These are phyloP conservation scores for Monilinia vaccinii-corymbosi DNA, from an alignment of 2,329 filamentous ascomycete species.

Conservation along the genomic window DNA sequence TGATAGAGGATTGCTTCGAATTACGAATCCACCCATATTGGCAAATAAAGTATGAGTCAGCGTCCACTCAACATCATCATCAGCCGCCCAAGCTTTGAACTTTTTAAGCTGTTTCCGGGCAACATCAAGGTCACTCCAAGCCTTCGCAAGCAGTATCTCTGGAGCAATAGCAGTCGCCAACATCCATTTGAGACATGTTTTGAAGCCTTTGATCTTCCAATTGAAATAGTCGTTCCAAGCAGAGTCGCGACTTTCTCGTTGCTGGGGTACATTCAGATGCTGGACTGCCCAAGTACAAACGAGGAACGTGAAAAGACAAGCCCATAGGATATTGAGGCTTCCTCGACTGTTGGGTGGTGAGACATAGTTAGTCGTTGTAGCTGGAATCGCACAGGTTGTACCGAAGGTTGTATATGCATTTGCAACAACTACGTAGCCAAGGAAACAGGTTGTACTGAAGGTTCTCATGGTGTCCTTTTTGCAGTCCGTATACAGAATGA, in stretches of 20 bases:
- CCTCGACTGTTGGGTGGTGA: constrained; percentile 14
- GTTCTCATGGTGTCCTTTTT: neutral
- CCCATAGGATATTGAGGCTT: constrained; percentile 20
- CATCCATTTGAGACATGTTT: constrained; percentile 13
- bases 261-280: constrained; percentile 19
- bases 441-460: neutral
- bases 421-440: neutral
- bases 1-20: neutral
- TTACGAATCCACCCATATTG: constrained; percentile 17
- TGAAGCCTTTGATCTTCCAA: neutral
- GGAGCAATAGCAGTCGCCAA: constrained; percentile 10
- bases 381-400: constrained; percentile 2
- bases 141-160: constrained; percentile 11
- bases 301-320: constrained; percentile 16
- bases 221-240: neutral
- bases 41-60: constrained; percentile 15
- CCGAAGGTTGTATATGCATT: neutral
- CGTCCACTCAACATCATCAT: constrained; percentile 13
- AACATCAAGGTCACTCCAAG: constrained; percentile 1
- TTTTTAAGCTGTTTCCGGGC: neutral
- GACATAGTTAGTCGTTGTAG: constrained; percentile 4
- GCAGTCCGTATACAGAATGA: neutral
- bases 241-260: neutral
- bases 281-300: constrained; percentile 17
- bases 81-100: constrained; percentile 1